Evolutionary conservation across 495 filamentous ascomycete species (phyloP).

Genomic region (Neurospora discreta): DNA sequence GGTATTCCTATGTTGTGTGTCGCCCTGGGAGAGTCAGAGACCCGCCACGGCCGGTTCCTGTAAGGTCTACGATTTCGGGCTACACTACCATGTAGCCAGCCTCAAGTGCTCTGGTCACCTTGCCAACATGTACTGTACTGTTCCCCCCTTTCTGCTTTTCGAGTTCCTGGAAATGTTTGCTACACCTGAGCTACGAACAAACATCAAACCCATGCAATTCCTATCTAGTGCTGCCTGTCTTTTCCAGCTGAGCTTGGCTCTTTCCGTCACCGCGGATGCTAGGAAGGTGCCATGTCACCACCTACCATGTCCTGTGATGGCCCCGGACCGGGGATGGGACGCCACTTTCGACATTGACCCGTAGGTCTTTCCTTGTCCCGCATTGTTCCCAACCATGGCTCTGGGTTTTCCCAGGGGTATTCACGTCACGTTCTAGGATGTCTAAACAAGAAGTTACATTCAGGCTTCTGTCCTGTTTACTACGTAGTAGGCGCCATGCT

Average conservation of each 20-base stretch:
- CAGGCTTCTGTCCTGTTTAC: neutral
- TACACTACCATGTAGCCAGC: neutral
- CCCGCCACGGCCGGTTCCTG: neutral
- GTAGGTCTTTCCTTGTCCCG: neutral
- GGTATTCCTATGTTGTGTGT: neutral
- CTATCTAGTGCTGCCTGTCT: neutral
- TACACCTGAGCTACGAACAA: neutral
- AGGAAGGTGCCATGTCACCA: neutral
- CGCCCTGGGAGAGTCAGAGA: neutral
- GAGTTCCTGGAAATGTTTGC: neutral
- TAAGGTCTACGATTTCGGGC: neutral
- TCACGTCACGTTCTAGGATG: neutral
- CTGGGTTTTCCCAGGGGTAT: neutral
- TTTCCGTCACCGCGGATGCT: neutral
- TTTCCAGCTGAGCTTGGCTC: neutral
- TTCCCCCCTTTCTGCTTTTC: neutral
- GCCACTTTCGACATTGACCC: neutral
- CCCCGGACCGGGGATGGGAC: neutral
- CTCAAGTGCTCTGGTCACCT: neutral
- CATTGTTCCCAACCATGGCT: neutral
- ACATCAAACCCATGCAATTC: neutral
- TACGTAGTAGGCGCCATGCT: neutral
- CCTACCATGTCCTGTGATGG: neutral
- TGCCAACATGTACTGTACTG: neutral
- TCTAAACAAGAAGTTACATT: neutral